Evolutionary conservation across 1,284 basidiomycete species (phyloP).

Genomic region (Cryptococcus sp.): DNA sequence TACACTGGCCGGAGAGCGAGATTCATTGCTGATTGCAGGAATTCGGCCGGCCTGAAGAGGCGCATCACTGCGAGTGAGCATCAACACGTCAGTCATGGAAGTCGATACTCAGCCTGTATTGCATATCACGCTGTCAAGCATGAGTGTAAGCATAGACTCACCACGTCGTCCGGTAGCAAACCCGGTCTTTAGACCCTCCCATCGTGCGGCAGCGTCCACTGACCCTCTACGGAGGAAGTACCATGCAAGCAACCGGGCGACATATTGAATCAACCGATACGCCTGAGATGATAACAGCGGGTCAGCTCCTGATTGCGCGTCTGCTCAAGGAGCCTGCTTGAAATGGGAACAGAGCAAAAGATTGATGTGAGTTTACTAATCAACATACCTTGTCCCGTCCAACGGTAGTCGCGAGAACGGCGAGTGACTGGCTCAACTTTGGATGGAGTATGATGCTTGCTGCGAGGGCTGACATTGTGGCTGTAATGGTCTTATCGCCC

Average conservation of each 20-base stretch:
- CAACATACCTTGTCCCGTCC: slow-evolving; percentile 80
- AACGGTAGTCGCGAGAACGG: slow-evolving; percentile 74
- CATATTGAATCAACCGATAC: slow-evolving; percentile 90
- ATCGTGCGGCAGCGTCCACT: slow-evolving; percentile 67
- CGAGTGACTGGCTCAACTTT: slow-evolving; percentile 70
- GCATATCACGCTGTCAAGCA: not conserved
- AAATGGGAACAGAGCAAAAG: not conserved
- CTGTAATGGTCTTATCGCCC: not conserved
- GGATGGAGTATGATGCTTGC: slow-evolving; percentile 84
- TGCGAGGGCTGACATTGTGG: slow-evolving; percentile 54
- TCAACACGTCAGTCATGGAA: not conserved
- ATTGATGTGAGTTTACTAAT: too few relatives aligned
- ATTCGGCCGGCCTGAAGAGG: slow-evolving; percentile 90
- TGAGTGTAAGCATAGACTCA: slow-evolving; percentile 53
- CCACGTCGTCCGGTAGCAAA: slow-evolving; percentile 76
- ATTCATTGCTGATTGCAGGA: slow-evolving; percentile 86
- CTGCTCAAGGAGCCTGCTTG: not conserved
- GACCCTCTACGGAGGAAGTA: slow-evolving; percentile 65
- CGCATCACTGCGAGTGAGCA: slow-evolving; percentile 70
- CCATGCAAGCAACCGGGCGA: slow-evolving; percentile 88
- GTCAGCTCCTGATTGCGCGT: not conserved
- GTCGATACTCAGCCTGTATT: not conserved
- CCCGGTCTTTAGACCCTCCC: slow-evolving; percentile 76
- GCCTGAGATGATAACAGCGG: slow-evolving; percentile 57
- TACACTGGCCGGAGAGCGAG: slow-evolving; percentile 60